Evolutionary conservation across 2,329 filamentous ascomycete species (phyloP).

Genomic region (Fusarium sp.): DNA sequence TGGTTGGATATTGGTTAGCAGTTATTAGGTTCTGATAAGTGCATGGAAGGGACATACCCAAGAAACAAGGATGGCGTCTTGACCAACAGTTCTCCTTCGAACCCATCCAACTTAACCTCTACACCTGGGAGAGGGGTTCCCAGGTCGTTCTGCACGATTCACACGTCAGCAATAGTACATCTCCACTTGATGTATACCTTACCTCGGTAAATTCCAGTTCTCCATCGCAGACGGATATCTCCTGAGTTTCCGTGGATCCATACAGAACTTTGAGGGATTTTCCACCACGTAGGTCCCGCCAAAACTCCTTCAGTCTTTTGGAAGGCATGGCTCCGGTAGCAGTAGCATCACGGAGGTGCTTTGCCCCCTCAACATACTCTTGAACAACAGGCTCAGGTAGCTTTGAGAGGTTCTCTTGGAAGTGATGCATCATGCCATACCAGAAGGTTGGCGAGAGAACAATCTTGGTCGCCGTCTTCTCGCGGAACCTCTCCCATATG

Average conservation of each 20-base stretch:
- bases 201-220: not conserved
- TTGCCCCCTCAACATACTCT: not conserved
- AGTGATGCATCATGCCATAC: constrained; percentile 29
- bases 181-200: not conserved
- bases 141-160: not conserved
- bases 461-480: constrained; percentile 11
- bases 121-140: not conserved
- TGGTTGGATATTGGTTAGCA: not conserved
- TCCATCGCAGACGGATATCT: not conserved
- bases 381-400: not conserved
- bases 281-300: not conserved
- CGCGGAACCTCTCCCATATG: constrained; percentile 21
- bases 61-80: constrained; percentile 1
- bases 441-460: constrained; percentile 25
- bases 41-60: not conserved
- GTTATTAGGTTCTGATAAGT: not conserved
- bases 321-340: constrained; percentile 9
- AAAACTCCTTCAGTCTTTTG: not conserved
- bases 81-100: not conserved
- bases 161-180: not conserved
- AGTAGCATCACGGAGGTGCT: not conserved
- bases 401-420: constrained; percentile 1
- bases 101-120: not conserved
- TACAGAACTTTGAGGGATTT: not conserved
- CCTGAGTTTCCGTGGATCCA: constrained; percentile 2